Percentiles rank a stretch among this genome's conserved stretches.
These are phyloP conservation scores for Paramecium caudatum DNA, from an alignment of 73 alveolate genomes.

Conservation along the genomic window DNA sequence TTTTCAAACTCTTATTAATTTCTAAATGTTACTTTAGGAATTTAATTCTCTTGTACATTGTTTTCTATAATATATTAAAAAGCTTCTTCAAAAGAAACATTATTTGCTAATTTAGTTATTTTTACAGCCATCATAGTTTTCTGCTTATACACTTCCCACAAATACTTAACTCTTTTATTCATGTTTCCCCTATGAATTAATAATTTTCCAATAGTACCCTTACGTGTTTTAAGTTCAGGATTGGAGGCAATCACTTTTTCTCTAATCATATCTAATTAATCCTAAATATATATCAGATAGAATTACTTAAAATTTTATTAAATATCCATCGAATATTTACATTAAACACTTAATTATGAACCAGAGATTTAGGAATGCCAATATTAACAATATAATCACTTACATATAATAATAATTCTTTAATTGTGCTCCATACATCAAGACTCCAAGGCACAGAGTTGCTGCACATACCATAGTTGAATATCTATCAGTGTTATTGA, in stretches of 20 bases:
- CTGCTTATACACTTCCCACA: not conserved
- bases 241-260: not conserved
- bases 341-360: constrained; percentile 31
- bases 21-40: not conserved
- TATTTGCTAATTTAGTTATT: not conserved
- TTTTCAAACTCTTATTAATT: not conserved
- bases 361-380: constrained; percentile 23
- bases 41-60: not conserved
- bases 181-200: constrained; percentile 18
- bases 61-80: not conserved
- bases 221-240: constrained; percentile 19
- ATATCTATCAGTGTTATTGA: constrained; percentile 43
- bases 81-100: constrained; percentile 26
- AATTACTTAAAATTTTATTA: not conserved
- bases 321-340: constrained; percentile 18
- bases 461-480: constrained; percentile 45
- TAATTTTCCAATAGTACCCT: not conserved
- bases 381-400: not conserved
- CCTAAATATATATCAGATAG: not conserved
- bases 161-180: not conserved
- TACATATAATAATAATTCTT: not conserved
- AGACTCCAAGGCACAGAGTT: constrained; percentile 17
- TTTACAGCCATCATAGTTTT: not conserved
- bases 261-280: constrained; percentile 28
- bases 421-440: constrained; percentile 9